phyloP scores from a whole-genome alignment of 2,329 filamentous ascomycete species.

The Fusarium cicatricum region DNA sequence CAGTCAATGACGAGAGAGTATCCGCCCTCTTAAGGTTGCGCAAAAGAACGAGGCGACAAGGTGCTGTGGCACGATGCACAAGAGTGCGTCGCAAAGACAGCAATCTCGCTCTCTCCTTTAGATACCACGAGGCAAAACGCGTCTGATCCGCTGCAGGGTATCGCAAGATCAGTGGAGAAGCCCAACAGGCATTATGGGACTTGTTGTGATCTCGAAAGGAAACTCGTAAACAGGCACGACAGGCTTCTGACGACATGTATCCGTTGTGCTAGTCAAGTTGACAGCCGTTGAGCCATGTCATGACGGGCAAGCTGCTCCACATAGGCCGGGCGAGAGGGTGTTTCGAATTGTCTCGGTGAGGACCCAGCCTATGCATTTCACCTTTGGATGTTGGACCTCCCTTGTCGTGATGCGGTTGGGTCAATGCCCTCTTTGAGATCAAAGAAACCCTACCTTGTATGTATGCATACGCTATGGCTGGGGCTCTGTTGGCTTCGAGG shows the following conservation, averaged over 20 bases:
- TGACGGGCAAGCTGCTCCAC: too few species aligned
- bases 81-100: background rate
- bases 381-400: constrained; percentile 13
- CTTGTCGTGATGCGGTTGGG: constrained; percentile 1
- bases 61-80: constrained; percentile 11
- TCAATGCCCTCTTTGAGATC: constrained; percentile 8
- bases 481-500: constrained; percentile 15
- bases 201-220: constrained; percentile 27
- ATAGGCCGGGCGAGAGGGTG: background rate
- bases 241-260: background rate
- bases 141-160: too few species aligned
- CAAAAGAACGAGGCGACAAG: constrained; percentile 11
- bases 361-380: constrained; percentile 1
- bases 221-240: constrained; percentile 7
- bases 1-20: background rate
- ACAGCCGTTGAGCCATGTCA: background rate
- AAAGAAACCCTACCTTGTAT: constrained; percentile 23
- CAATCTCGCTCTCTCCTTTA: background rate
- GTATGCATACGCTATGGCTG: constrained; percentile 7
- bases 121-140: background rate
- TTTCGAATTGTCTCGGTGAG: constrained; percentile 2
- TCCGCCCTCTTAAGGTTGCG: background rate
- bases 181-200: constrained; percentile 10
- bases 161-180: constrained; percentile 20
- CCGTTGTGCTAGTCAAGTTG: background rate